These are phyloP conservation scores for Tricholoma flavovirens DNA, from an alignment of 768 basidiomycete species.

Conservation along the genomic window DNA sequence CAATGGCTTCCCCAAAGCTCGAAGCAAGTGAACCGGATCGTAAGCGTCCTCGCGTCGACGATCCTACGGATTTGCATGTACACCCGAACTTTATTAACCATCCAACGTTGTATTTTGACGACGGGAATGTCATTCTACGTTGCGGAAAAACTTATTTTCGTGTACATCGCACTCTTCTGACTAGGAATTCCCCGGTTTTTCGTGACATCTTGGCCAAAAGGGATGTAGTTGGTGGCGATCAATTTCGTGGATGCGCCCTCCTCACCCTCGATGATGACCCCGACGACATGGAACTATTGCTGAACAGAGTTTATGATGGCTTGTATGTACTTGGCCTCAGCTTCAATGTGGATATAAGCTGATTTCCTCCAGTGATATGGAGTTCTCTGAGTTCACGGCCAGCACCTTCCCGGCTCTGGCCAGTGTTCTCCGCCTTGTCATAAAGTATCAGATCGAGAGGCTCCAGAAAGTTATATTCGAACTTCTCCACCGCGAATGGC, in stretches of 20 bases:
- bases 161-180: not conserved
- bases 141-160: not conserved
- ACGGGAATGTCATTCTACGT: not conserved
- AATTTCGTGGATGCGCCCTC: not conserved
- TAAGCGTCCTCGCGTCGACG: not conserved
- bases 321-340: not conserved
- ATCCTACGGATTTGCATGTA: not conserved
- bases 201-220: not conserved
- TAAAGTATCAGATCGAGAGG: not conserved
- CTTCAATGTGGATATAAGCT: not conserved
- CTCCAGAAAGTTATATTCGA: not conserved
- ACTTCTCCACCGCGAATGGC: not conserved
- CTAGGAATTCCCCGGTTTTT: not conserved
- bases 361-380: not conserved
- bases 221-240: not conserved
- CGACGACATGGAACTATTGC: not conserved
- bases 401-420: not conserved
- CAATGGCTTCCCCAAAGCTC: not conserved
- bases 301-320: slow-evolving; percentile 1
- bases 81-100: not conserved
- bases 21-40: not conserved
- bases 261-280: not conserved
- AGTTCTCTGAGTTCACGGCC: not conserved
- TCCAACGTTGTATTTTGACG: not conserved
- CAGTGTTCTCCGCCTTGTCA: not conserved